phyloP scores from a whole-genome alignment of 139 green algal genomes.

The Chlorella sorokiniana region DNA sequence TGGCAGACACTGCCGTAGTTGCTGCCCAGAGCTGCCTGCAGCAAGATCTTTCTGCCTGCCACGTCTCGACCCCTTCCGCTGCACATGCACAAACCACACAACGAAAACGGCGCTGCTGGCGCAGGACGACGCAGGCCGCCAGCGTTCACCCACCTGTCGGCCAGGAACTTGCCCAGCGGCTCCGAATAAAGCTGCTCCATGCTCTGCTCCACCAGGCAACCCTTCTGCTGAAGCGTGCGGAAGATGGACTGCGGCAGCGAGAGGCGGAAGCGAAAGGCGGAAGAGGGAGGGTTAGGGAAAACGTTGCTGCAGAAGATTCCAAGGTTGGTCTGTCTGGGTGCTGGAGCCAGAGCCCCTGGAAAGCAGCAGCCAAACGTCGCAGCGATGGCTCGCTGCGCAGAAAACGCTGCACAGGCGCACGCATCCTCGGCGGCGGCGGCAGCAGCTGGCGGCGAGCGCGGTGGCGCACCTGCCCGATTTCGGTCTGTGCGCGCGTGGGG shows the following conservation, averaged over 20 bases:
- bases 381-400: neutral
- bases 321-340: neutral
- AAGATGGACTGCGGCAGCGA: slow-evolving; percentile 69
- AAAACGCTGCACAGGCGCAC: neutral
- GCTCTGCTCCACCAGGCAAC: slow-evolving; percentile 65
- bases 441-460: neutral
- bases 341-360: too few relatives aligned
- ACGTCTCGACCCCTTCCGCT: neutral
- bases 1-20: too few relatives aligned
- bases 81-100: neutral
- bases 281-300: neutral
- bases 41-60: too few relatives aligned
- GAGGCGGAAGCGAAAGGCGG: too few relatives aligned
- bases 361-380: neutral
- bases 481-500: slow-evolving; percentile 79
- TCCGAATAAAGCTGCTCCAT: slow-evolving; percentile 92
- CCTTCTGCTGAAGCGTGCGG: slow-evolving; percentile 50
- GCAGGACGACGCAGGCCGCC: neutral
- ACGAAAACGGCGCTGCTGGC: neutral
- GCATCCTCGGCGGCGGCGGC: neutral
- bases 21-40: too few relatives aligned
- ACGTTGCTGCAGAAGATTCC: neutral
- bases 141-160: neutral
- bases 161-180: slow-evolving; percentile 35
- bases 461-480: slow-evolving; percentile 63